Evolutionary conservation across 495 filamentous ascomycete species (phyloP), one percentile per base, ranked within the genome.

Genomic region (Penicillium bovifimosum): DNA sequence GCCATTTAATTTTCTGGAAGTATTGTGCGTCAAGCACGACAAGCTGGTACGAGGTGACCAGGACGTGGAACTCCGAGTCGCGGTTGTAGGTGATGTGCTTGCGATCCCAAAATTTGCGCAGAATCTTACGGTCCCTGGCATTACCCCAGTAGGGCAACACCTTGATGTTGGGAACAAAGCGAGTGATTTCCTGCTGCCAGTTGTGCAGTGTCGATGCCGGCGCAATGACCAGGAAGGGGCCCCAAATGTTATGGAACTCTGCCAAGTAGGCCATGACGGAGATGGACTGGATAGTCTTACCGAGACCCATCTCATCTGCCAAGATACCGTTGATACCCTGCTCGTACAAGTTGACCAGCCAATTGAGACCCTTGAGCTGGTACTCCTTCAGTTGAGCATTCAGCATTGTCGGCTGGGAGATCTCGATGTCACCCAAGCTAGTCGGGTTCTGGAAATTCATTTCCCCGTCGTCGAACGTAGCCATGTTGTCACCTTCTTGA

Each of bases 381-480:
- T 98, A 98, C 65, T 98, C 93, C 63, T 99, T 99, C 55, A 99
- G 79, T 64, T 92, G 86, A 50, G 89, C 90, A 57, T 86, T 89
- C 61, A 99, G 82, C 76, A 99, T 86, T 68, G 89, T 92, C 8
- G 93, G 93, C 67, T 99, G 93, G 47, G 89, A 83, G 54, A 99
- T 87, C 61, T 96, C 88, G 59, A 96, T 89, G 61, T 89, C 90
- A 54, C 90, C 91, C 69, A 99, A 79, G 61, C 91, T 90, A 4
- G 91, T 90, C 5, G 93, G 93, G 66, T 99, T 97, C 73, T 99
- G 93, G 81, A 99, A 99, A 72, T 97, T 97, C 87, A 99, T 87
- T 70, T 99, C 93, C 47, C 90, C 92, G 58, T 96, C 86, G 47
- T 79, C 77, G 48, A 76, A 73, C 11, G 76, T 70, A 5, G 71